phyloP scores from a whole-genome alignment of 148 eudicot species.

The Arbutus unedo region DNA sequence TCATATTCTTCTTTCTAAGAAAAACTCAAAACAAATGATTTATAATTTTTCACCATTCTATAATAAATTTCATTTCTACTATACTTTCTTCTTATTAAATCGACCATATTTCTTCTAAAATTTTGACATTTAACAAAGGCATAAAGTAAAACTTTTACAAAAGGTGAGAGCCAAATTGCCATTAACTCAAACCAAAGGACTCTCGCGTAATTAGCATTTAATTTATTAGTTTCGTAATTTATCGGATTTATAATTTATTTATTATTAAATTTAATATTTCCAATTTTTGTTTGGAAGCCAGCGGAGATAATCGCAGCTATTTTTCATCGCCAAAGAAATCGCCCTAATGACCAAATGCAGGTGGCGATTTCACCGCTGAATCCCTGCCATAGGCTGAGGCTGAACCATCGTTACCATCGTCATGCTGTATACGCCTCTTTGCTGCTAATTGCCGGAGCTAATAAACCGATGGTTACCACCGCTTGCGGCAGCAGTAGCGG shows the following conservation, averaged over 20 bases:
- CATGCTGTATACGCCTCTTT: background rate
- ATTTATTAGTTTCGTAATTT: too few species aligned
- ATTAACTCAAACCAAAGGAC: background rate
- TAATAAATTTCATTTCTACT: too few species aligned
- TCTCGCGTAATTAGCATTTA: background rate
- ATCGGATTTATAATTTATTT: too few species aligned
- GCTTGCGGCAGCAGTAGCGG: constrained; percentile 14
- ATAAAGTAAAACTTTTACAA: too few species aligned
- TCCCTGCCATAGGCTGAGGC: background rate
- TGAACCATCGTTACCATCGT: background rate
- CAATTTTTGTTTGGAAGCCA: too few species aligned
- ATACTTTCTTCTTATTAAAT: too few species aligned
- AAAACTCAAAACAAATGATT: too few species aligned
- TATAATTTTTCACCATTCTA: too few species aligned
- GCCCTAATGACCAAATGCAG: constrained; percentile 20
- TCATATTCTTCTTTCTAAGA: too few species aligned
- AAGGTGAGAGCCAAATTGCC: background rate
- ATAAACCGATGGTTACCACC: constrained; percentile 33
- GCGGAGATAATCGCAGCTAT: background rate
- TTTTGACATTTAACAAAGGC: too few species aligned
- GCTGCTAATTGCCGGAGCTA: background rate
- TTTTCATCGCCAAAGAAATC: background rate
- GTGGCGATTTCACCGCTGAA: constrained; percentile 18
- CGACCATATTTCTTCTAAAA: too few species aligned
- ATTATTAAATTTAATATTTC: too few species aligned